phyloP scores from a whole-genome alignment of 2,329 filamentous ascomycete species.

The Triangularia setosa region DNA sequence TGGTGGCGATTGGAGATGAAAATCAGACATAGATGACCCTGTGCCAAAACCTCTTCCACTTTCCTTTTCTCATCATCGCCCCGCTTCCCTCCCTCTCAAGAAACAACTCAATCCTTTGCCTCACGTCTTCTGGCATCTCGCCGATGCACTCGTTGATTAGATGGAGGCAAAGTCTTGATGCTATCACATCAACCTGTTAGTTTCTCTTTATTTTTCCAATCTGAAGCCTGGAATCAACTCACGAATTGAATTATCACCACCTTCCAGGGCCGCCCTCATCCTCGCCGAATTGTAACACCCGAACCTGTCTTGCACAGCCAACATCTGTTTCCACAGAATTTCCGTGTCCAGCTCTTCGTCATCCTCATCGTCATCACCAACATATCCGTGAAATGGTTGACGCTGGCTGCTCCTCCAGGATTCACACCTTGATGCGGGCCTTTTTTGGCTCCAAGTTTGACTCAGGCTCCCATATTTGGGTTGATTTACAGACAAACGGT shows the following conservation, averaged over 20 bases:
- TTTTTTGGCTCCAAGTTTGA: background rate
- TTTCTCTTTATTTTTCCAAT: background rate
- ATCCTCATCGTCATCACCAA: background rate
- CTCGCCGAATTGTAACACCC: slow-evolving; percentile 5
- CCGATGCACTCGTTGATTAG: slow-evolving; percentile 3
- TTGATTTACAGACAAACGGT: background rate
- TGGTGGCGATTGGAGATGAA: no score
- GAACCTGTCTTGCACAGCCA: slow-evolving; percentile 1
- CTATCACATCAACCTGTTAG: background rate
- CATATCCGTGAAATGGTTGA: background rate
- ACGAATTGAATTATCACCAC: background rate
- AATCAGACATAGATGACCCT: slow-evolving; percentile 1
- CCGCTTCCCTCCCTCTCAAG: background rate
- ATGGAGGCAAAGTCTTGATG: background rate
- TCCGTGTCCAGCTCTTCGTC: background rate
- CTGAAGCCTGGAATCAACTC: background rate
- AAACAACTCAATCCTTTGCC: slow-evolving; percentile 2
- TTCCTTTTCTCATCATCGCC: background rate
- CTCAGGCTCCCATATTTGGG: background rate
- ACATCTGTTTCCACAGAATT: background rate
- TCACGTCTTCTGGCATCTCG: slow-evolving; percentile 3
- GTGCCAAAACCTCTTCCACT: slow-evolving; percentile 2
- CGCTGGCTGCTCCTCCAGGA: background rate
- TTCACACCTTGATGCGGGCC: background rate
- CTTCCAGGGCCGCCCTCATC: slow-evolving; percentile 1